Percentiles rank a stretch among this genome's conserved stretches.
phyloP scores from a whole-genome alignment of 164 flowering plant genomes.

The Santalum album region DNA sequence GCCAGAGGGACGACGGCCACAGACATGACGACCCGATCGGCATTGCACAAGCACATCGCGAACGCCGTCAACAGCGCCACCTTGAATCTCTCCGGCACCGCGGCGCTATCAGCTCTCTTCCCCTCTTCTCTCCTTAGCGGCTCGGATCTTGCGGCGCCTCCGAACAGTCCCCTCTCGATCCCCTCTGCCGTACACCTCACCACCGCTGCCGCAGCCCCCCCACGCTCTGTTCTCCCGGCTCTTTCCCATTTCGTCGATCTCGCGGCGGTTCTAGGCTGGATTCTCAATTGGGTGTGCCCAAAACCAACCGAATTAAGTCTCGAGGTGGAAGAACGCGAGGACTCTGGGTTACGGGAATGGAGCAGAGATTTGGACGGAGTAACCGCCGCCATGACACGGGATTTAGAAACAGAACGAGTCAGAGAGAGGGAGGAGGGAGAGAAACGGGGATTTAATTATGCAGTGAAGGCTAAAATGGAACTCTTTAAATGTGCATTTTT shows the following conservation, averaged over 20 bases:
- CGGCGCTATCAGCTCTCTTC: constrained; percentile 3
- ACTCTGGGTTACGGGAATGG: not conserved
- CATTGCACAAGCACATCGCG: constrained; percentile 83
- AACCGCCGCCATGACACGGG: constrained; percentile 17
- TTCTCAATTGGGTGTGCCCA: constrained; percentile 16
- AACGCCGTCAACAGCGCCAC: constrained; percentile 71
- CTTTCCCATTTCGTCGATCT: constrained; percentile 1
- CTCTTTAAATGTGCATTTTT: too few relatives aligned
- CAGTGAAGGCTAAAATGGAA: not conserved
- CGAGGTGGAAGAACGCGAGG: constrained; percentile 4
- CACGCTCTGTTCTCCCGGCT: constrained; percentile 1
- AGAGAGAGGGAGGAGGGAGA: not conserved
- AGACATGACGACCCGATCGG: constrained; percentile 90
- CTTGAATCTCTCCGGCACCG: constrained; percentile 63
- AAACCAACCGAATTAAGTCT: constrained; percentile 8
- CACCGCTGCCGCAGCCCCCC: constrained; percentile 1
- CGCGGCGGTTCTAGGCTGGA: not conserved
- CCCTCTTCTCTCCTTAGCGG: not conserved
- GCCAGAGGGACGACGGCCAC: constrained; percentile 90
- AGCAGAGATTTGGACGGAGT: constrained; percentile 9
- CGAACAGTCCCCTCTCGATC: constrained; percentile 36
- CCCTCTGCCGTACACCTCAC: constrained; percentile 62
- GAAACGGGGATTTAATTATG: not conserved
- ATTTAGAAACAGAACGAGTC: not conserved
- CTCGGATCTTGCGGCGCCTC: constrained; percentile 15